Conservation (phyloP, 1,284 basidiomycete species). For the Tilletia walkeri region DNA sequence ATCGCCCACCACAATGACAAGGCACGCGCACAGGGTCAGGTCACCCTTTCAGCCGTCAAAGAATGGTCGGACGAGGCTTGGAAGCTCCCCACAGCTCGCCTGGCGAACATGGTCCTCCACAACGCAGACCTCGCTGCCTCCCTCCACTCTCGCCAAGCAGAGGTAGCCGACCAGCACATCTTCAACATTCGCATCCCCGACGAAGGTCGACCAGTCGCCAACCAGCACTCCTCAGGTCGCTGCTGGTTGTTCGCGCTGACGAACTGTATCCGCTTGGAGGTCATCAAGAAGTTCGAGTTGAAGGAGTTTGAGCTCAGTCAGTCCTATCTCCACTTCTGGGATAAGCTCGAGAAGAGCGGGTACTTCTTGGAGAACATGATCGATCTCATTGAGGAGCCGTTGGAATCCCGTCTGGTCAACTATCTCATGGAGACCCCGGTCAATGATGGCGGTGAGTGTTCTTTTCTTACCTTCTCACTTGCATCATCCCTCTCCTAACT, state of each 20-base stretch:
- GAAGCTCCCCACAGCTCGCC: conserved; percentile 64
- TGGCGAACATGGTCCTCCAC: conserved; percentile 76
- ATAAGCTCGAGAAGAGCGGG: conserved; percentile 92
- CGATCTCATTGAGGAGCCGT: conserved; percentile 72
- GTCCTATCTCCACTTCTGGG: conserved; percentile 67
- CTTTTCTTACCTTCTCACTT: too few species aligned
- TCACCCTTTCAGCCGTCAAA: conserved; percentile 9
- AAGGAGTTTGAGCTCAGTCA: conserved; percentile 86
- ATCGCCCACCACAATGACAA: neutral
- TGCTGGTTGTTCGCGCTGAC: conserved; percentile 48
- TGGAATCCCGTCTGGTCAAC: conserved; percentile 77
- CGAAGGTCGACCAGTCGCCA: conserved; percentile 71
- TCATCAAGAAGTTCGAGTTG: conserved; percentile 81
- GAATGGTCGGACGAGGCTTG: neutral
- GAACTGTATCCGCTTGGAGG: conserved; percentile 77
- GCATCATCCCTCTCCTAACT: neutral
- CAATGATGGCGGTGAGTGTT: conserved; percentile 82
- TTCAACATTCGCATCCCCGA: conserved; percentile 80
- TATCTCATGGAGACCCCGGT: conserved; percentile 76
- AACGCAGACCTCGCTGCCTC: conserved; percentile 70
- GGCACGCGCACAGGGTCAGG: neutral
- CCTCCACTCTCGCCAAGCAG: conserved; percentile 67
- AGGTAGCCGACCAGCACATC: conserved; percentile 71
- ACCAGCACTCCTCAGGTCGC: conserved; percentile 67
- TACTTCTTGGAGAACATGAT: conserved; percentile 88